Conservation (phyloP, 352 stramenopile genomes). For the Phytophthora agathidicida region DNA sequence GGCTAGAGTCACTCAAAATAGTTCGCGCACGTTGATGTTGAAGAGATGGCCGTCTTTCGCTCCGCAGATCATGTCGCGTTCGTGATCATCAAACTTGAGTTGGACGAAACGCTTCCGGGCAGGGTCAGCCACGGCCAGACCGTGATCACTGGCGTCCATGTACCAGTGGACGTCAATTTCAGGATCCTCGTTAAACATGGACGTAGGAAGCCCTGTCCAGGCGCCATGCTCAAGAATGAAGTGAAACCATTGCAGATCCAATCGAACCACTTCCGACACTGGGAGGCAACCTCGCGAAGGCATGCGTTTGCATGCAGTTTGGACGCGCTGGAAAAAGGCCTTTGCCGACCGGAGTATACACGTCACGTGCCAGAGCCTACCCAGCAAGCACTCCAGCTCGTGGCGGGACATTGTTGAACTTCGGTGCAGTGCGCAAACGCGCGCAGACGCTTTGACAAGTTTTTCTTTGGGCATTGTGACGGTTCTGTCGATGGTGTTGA, state of each 20-base stretch:
- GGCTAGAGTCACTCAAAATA: slow-evolving; percentile 1
- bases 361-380: not conserved
- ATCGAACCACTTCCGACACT: not conserved
- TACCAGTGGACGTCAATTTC: not conserved
- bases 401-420: not conserved
- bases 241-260: not conserved
- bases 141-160: not conserved
- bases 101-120: not conserved
- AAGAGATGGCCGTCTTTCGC: not conserved
- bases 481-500: not conserved
- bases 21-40: slow-evolving; percentile 15
- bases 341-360: not conserved
- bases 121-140: not conserved
- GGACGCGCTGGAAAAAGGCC: not conserved
- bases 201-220: not conserved
- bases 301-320: not conserved
- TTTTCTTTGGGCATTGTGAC: slow-evolving; percentile 7
- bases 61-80: not conserved
- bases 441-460: not conserved
- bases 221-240: not conserved
- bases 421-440: not conserved
- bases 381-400: not conserved
- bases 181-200: not conserved
- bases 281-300: too few species aligned
- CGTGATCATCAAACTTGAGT: not conserved